phyloP scores from a whole-genome alignment of 345 rosid genomes.

The Citrus inodora region DNA sequence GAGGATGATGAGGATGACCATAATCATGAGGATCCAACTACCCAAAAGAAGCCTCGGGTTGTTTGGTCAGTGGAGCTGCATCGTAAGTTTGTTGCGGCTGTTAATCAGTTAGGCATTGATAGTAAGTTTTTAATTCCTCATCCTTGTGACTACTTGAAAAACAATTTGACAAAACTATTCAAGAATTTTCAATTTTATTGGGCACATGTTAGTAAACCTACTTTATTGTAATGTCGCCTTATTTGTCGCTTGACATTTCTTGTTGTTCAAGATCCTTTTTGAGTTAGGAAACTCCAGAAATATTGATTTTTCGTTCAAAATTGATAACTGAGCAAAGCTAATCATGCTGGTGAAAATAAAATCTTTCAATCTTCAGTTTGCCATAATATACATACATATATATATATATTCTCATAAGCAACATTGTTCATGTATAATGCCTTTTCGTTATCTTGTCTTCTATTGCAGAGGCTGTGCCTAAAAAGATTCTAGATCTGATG shows the following conservation, averaged over 20 bases:
- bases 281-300: background rate
- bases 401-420: background rate
- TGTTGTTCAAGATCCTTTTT: background rate
- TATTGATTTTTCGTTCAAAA: background rate
- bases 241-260: background rate
- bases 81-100: constrained; percentile 68
- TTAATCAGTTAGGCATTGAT: constrained; percentile 74
- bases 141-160: background rate
- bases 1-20: constrained; percentile 47
- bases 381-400: background rate
- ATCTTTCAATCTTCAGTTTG: background rate
- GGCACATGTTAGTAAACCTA: background rate
- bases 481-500: constrained; percentile 92
- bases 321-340: background rate
- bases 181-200: background rate
- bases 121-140: constrained; percentile 45
- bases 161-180: background rate
- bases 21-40: constrained; percentile 54
- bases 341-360: background rate
- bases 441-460: background rate
- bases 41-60: constrained; percentile 81
- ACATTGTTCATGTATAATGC: background rate
- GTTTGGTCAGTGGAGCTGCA: constrained; percentile 84
- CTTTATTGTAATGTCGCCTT: background rate
- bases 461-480: constrained; percentile 91